Base-by-base conservation (phyloP, 2,329 filamentous ascomycete genomes). In the Diaporthe velutina region DNA sequence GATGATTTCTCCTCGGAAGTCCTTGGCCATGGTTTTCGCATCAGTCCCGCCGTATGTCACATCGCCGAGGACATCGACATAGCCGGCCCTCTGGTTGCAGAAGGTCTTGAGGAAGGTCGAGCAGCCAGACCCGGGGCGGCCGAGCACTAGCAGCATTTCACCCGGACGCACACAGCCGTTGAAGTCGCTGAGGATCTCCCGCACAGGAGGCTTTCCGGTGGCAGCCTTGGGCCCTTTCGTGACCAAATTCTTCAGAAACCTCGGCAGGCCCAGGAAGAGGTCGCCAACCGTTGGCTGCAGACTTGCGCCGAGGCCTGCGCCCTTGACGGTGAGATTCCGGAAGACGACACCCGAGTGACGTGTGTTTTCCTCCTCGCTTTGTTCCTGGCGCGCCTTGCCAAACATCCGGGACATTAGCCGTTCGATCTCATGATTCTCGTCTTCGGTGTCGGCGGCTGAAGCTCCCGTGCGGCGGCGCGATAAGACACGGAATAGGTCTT, bases 1-100 rank as follows among this genome's bases (percentile, higher is more conserved):
- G 82, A 97, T 96, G 77, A 93, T 93, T 83, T 97, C 94, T 77
- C 95, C 94, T 33, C 93, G 92, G 84, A 96, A 95, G 77, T 90
- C 87, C 13, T 90, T 90, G 83, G 94, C 90, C 93, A 97, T 96
- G 80, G 94, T 90, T 80, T 94, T 85, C 71, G 93, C 89, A 12
- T 72, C 70, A 2, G 57, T 64, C 12, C 70, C 70, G 10, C 70
- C 70, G 9, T 72, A 72, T 2, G 57, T 64, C 8, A 72, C 70
- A 28, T 72, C 70, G 4, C 70, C 70, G 3, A 60, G 12, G 3
- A 72, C 70, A 25, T 72, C 70, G 48, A 72, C 70, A 35, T 72
- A 72, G 17, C 70, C 70, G 38, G 70, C 70, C 15, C 70, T 35
- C 33, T 72, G 70, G 45, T 72, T 72, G 48, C 70, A 72, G 28